Evolutionary conservation across 345 rosid genomes (phyloP), one percentile per base, ranked within the genome.

Genomic region (Cardamine chenopodiifolia): DNA sequence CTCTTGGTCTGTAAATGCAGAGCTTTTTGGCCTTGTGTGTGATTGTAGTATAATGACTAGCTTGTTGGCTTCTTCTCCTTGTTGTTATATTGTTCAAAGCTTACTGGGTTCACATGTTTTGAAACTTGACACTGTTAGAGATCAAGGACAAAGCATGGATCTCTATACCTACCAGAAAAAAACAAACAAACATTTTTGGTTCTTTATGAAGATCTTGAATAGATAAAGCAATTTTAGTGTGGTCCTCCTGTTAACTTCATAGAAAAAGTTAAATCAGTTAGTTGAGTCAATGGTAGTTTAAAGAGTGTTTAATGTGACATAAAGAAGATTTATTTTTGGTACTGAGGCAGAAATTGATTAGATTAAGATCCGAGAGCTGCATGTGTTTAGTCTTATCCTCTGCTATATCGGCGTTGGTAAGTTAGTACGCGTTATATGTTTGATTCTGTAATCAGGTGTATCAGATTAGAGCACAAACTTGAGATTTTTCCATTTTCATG

Each of bases 21-120:
- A 58, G 61, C 47, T 29, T 75, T 74, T 66, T 35, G 23, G 54
- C 11, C 9, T 10, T 10, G 1, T 66, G 62, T 59, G 35, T 50
- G 68, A 17, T 61, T 59, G 68, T 67, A 45, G 35, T 37, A 4
- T 50, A 49, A n/a, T 68, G 71, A 50, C 53, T 60, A 39, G 4
- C 15, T 53, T 56, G 50, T 50, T 75, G 55, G 68, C 48, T 39
- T 68, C 54, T 75, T 60, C 62, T 68, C 54, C 20, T 75, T 50
- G 55, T 53, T 63, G 45, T 47, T 57, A 35, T 47, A 7, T 40
- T 37, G 40, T 68, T 74, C 22, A 74, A 35, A 58, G 11, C 66
- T 3, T 47, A 57, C 15, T 49, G 34, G 40, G 71, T 57, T 73
- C 14, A 35, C 72, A 66, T 66, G 78, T 74, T 66, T 44, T 56